Conservation (phyloP, 2,329 filamentous ascomycete genomes). For the Bipolaris gigantea region DNA sequence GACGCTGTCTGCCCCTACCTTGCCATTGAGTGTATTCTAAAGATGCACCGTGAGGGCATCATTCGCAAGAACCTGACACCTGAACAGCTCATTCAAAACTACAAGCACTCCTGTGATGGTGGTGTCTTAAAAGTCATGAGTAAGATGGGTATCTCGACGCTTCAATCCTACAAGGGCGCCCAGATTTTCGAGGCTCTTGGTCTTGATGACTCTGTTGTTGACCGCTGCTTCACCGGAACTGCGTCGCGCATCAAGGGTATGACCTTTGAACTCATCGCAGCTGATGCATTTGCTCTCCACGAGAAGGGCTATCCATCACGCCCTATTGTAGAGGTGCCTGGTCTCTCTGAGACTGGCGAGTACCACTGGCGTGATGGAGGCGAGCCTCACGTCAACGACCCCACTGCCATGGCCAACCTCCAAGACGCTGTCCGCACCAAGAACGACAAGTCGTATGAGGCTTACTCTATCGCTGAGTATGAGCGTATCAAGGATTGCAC, state of each 20-base stretch:
- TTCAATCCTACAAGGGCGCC: conserved; percentile 95
- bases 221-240: conserved; percentile 92
- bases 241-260: conserved; percentile 92
- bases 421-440: conserved; percentile 95
- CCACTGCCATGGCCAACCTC: conserved; percentile 91
- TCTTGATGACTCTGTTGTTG: conserved; percentile 87
- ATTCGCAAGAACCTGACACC: conserved; percentile 87
- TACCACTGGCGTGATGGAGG: conserved; percentile 99
- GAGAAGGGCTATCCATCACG: conserved; percentile 88
- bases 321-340: conserved; percentile 73
- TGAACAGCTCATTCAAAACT: conserved; percentile 86
- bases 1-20: conserved; percentile 95
- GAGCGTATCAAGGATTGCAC: conserved; percentile 98
- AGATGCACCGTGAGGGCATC: conserved; percentile 90
- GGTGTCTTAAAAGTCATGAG: conserved; percentile 99
- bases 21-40: conserved; percentile 93
- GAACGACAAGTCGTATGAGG: conserved; percentile 98
- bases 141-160: conserved; percentile 98
- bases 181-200: conserved; percentile 97
- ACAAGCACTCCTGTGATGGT: conserved; percentile 94
- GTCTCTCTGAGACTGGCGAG: conserved; percentile 88
- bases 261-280: conserved; percentile 89
- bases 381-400: conserved; percentile 93
- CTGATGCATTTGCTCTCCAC: conserved; percentile 93
- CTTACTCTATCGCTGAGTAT: conserved; percentile 89